Evolutionary conservation across 2,329 filamentous ascomycete genomes (phyloP), one percentile per base, ranked within the genome.

Genomic region (Paecilomyces niveus): DNA sequence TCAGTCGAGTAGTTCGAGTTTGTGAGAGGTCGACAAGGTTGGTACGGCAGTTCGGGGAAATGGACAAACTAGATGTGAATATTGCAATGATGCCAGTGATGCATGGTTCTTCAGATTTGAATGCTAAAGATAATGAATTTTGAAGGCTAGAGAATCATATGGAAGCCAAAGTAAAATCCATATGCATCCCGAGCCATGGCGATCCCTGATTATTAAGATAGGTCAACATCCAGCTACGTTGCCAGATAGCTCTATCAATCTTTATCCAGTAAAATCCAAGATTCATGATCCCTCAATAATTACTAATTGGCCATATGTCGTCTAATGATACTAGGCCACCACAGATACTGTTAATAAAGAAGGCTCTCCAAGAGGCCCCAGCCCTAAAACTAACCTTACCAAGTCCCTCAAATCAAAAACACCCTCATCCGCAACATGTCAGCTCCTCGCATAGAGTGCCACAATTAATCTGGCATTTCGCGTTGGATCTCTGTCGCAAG

Each of bases 401-500:
- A 21, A 7, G 8, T 45, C 39, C n/a, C 7, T 21, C 15, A 18
- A 45, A 11, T 33, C 3, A 6, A 3, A 6, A 9, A 9, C 15
- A 45, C 18, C 15, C 13, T 64, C 58, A 74, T 32, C 74, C 74
- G 67, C 82, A 84, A 65, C 83, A 85, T 60, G 78, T 80, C 62
- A 84, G 67, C 32, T 75, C 76, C 61, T 80, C 78, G 58, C 83
- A 85, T 9, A 78, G 60, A 13, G 73, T 76, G 13, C 80, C 78
- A 65, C 83, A 85, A 49, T 78, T 72, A 45, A 85, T 72, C 63
- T 81, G 80, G 64, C 83, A 85, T 50, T 73, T 72, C 57, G 73
- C 71, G n/a, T 56, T 58, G 54, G 57, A 66, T 55, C 57, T 59
- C 61, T 58, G 64, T 61, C 64, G 60, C 54, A 53, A 68, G 65